A percentile compares a stretch with the other conserved stretches of the same genome.
phyloP scores from a whole-genome alignment of 805 yeast species.

The Kodamaea laetipori region DNA sequence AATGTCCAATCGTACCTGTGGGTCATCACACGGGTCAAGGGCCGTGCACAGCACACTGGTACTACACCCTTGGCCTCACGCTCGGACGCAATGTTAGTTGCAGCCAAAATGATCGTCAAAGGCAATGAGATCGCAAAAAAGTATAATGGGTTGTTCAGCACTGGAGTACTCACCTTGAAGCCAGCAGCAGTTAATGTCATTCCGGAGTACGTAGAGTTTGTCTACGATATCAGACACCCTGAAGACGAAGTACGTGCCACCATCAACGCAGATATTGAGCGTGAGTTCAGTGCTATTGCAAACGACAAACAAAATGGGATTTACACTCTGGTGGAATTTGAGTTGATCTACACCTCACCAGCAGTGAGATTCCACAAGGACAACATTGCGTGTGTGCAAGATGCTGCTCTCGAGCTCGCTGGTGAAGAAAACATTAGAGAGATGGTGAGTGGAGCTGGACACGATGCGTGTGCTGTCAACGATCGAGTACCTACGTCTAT shows the following conservation, averaged over 20 bases:
- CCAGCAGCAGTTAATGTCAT: slow-evolving; percentile 71
- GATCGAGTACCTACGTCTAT: slow-evolving; percentile 65
- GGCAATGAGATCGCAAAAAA: slow-evolving; percentile 57
- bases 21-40: slow-evolving; percentile 57
- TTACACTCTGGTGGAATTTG: slow-evolving; percentile 41
- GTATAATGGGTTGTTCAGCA: slow-evolving; percentile 55
- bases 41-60: slow-evolving; percentile 73
- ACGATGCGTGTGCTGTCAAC: slow-evolving; percentile 66
- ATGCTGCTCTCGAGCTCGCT: slow-evolving; percentile 52
- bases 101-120: slow-evolving; percentile 56
- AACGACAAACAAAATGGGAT: slow-evolving; percentile 25
- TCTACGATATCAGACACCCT: slow-evolving; percentile 61
- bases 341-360: slow-evolving; percentile 50
- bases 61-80: slow-evolving; percentile 67
- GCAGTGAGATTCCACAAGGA: slow-evolving; percentile 59
- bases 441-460: slow-evolving; percentile 73
- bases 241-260: slow-evolving; percentile 42
- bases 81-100: slow-evolving; percentile 61
- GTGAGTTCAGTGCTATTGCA: slow-evolving; percentile 39
- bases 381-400: slow-evolving; percentile 52
- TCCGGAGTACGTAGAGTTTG: slow-evolving; percentile 61
- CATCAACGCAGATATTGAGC: slow-evolving; percentile 42
- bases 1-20: slow-evolving; percentile 71
- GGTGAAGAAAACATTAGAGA: slow-evolving; percentile 44
- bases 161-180: slow-evolving; percentile 56